Base-by-base conservation (phyloP, 2,329 filamentous ascomycete genomes). In the Lecanicillium sp. region DNA sequence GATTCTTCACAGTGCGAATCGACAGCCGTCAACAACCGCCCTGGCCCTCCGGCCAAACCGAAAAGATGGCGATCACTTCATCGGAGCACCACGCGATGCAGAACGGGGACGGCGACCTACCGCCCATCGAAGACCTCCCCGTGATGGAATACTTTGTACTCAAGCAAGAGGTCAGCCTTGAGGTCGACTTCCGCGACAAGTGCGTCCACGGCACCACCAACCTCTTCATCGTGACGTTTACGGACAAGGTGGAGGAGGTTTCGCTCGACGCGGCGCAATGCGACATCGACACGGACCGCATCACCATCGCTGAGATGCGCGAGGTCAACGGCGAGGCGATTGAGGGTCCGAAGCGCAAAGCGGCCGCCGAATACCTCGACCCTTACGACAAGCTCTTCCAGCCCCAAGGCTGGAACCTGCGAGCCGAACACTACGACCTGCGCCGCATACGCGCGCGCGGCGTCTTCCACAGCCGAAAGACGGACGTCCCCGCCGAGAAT, bases 81-180 rank as follows among this genome's bases (percentile, higher is more conserved):
- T n/a, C 23, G 11, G 23, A 37, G 19, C 37, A 14, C 23, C 61
- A 63, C 45, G 57, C 62, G 33, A 56, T 66, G 39, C 54, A 62
- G 19, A 59, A 62, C 27, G 51, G 59, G 24, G 58, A 63, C 17
- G 64, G 66, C 44, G 61, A 59, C 37, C 49, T 66, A 5, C 58
- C 60, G 9, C 63, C 63, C 5, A 55, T 64, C 26, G 54, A 66
- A 42, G 68, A 71, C 51, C 51, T 54, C 8, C 61, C 64, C 4
- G 56, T 69, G 3, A 63, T 67, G 14, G 66, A 69, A 21, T 72
- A 69, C 48, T 71, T 76, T 33, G 70, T 97, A 50, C 76, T 88
- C 47, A 85, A 90, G 67, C 91, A 97, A 68, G 87, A 87, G 63
- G 84, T 98, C 42, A 84, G 90, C 58, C 74, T 98, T 51, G 90